Percentiles rank a stretch among this genome's conserved stretches.
Conservation (phyloP, 768 basidiomycete genomes). For the Lentinula lateritia region DNA sequence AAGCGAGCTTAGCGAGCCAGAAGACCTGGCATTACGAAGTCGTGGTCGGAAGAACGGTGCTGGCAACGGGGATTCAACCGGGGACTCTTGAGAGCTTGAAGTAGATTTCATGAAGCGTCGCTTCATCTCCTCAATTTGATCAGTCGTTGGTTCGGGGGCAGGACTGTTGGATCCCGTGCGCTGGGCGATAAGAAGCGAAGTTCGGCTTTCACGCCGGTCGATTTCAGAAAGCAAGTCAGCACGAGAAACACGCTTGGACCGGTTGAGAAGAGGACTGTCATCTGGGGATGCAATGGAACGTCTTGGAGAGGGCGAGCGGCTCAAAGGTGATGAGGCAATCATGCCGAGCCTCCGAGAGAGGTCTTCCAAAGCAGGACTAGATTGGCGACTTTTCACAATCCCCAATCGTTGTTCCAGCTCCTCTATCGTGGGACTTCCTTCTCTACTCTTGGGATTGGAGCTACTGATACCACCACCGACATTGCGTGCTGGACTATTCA, state of each 20-base stretch:
- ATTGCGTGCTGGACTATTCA: slow-evolving; percentile 29
- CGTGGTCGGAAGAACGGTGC: slow-evolving; percentile 16
- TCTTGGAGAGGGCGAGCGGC: slow-evolving; percentile 18
- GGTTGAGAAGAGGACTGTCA: slow-evolving; percentile 10
- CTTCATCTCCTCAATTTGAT: slow-evolving; percentile 63
- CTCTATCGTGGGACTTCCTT: slow-evolving; percentile 57
- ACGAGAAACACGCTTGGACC: background rate
- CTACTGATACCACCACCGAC: slow-evolving; percentile 36
- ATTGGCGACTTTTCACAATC: slow-evolving; percentile 46
- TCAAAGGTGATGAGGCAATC: slow-evolving; percentile 16
- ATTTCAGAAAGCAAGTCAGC: background rate
- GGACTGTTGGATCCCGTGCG: slow-evolving; percentile 20
- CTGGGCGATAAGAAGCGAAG: slow-evolving; percentile 10
- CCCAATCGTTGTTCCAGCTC: slow-evolving; percentile 61
- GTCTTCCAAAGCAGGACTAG: slow-evolving; percentile 51
- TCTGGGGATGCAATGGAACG: slow-evolving; percentile 19
- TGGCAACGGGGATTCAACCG: slow-evolving; percentile 12
- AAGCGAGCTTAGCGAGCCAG: slow-evolving; percentile 4
- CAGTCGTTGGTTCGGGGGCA: slow-evolving; percentile 28
- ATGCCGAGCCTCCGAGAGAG: slow-evolving; percentile 38
- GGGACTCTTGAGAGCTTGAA: slow-evolving; percentile 17
- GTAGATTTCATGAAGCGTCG: slow-evolving; percentile 39
- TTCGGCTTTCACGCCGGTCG: background rate
- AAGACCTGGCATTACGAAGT: slow-evolving; percentile 16
- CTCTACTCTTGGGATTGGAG: slow-evolving; percentile 32